phyloP scores from a whole-genome alignment of 2,329 filamentous ascomycete genomes.

The Rhynchosporium secalis region DNA sequence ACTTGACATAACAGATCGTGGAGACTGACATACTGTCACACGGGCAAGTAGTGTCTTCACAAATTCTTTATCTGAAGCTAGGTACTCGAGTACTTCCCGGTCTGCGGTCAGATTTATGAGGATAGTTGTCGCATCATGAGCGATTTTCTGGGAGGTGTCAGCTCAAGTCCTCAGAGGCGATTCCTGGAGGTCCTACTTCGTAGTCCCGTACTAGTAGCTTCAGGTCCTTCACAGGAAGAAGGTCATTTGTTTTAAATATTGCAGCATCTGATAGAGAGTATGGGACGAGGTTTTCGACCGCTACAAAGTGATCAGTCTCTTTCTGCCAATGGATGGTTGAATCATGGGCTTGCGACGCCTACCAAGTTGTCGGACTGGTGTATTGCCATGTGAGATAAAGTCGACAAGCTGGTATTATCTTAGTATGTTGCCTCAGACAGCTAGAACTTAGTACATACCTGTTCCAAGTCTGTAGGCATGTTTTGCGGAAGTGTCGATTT shows the following conservation, averaged over 20 bases:
- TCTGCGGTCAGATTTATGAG: slow-evolving; percentile 85
- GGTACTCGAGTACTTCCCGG: slow-evolving; percentile 66
- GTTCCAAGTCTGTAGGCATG: slow-evolving; percentile 79
- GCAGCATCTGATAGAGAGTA: slow-evolving; percentile 72
- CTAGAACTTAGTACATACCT: slow-evolving; percentile 51
- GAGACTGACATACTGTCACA: slow-evolving; percentile 69
- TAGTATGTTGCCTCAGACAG: slow-evolving; percentile 7
- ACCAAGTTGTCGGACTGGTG: slow-evolving; percentile 83
- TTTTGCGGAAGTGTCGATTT: slow-evolving; percentile 8
- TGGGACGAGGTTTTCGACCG: slow-evolving; percentile 82
- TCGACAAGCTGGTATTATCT: slow-evolving; percentile 69
- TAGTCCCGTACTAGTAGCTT: slow-evolving; percentile 87
- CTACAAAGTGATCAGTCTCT: slow-evolving; percentile 45
- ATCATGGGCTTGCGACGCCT: slow-evolving; percentile 32
- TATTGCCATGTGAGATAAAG: slow-evolving; percentile 90
- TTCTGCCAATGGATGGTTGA: not conserved
- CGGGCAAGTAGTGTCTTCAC: slow-evolving; percentile 70
- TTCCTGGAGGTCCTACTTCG: slow-evolving; percentile 50
- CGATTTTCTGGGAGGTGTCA: slow-evolving; percentile 64
- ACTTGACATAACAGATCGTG: not conserved
- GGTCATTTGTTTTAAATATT: slow-evolving; percentile 80
- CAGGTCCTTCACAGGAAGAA: slow-evolving; percentile 80
- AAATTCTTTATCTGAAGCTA: slow-evolving; percentile 80
- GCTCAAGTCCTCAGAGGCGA: slow-evolving; percentile 8
- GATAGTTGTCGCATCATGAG: slow-evolving; percentile 89